Base-by-base conservation (phyloP, 352 stramenopile species). In the Pythium utonaiense region DNA sequence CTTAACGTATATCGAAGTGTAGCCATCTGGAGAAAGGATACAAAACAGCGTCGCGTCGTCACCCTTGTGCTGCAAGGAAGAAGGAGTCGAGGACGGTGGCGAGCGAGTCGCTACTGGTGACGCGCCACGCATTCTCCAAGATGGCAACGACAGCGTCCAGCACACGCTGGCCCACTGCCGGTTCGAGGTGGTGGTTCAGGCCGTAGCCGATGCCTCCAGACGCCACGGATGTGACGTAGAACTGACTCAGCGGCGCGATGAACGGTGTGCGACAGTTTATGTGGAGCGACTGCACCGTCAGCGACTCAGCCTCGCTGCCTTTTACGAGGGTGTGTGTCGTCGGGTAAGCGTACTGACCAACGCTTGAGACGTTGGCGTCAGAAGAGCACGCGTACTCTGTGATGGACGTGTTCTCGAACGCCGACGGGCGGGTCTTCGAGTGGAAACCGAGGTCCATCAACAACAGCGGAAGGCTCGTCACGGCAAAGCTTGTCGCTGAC, bases 131-230 rank as follows among this genome's bases (percentile, higher is more conserved):
- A 3, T 25, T 33, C 34, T 58, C 52, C 52, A 49, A 38, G n/a
- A 49, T 30, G 2, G 14, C 17, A 4, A 58, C 52, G 1, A 38
- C 52, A 6, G 34, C 24, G 16, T 58, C 17, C 0, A 67, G 44
- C 3, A 63, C 10, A 24, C 6, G 34, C 14, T 42, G 12, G 2
- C 54, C 56, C 0, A 41, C 14, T 16, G 38, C 30, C 28, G 44
- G 36, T 3, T 67, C 60, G 33, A 60, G 40, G 27, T 65, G 55
- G 62, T 57, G 42, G 48, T 47, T 69, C 31, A 65, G 44, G 14
- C 54, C 48, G 41, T 40, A 69, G 41, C 44, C 52, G 19, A 69
- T 28, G 12, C 14, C 42, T 14, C 64, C 44, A 8, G 50, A 30
- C 21, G 14, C 38, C 14, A 56, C 44, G 1, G 62, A 56, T 0